Conservation (phyloP, 1,284 basidiomycete species). For the Ganoderma boninense region DNA sequence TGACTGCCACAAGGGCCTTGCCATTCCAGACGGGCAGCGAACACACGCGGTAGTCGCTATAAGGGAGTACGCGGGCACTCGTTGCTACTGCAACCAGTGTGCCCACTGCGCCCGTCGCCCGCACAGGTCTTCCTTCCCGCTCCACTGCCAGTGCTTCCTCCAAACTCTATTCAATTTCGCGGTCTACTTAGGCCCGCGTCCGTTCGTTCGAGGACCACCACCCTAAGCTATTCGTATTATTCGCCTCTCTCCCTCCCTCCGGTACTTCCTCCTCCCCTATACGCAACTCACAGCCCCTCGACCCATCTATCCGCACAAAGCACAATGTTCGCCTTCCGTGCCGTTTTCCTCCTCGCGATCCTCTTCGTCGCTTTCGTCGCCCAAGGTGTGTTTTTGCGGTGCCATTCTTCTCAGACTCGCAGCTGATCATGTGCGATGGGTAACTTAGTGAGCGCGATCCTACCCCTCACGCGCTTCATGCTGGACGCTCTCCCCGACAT, state of each 20-base stretch:
- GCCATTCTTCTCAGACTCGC: neutral
- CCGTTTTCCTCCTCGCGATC: slow-evolving; percentile 25
- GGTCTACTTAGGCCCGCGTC: slow-evolving; percentile 23
- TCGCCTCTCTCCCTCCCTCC: slow-evolving; percentile 1
- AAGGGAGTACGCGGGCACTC: slow-evolving; percentile 19
- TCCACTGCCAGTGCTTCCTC: slow-evolving; percentile 1
- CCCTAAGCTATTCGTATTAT: slow-evolving; percentile 32
- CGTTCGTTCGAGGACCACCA: slow-evolving; percentile 9
- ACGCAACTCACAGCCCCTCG: neutral
- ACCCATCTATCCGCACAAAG: slow-evolving; percentile 10
- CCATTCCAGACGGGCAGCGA: neutral
- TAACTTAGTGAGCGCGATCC: slow-evolving; percentile 23
- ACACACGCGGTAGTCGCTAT: slow-evolving; percentile 14
- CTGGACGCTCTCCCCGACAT: slow-evolving; percentile 29
- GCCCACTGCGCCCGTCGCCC: slow-evolving; percentile 19
- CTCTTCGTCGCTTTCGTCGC: slow-evolving; percentile 22
- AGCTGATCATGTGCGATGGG: neutral
- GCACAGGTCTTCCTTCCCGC: slow-evolving; percentile 19
- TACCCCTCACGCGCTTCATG: slow-evolving; percentile 30
- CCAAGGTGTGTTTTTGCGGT: slow-evolving; percentile 13
- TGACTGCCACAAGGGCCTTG: slow-evolving; percentile 24
- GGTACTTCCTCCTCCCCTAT: neutral
- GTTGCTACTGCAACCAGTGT: slow-evolving; percentile 30
- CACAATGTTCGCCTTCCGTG: slow-evolving; percentile 30
- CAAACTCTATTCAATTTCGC: slow-evolving; percentile 15